Evolutionary conservation across 257 asterid genomes (phyloP).

Genomic region (Nicotiana sylvestris): DNA sequence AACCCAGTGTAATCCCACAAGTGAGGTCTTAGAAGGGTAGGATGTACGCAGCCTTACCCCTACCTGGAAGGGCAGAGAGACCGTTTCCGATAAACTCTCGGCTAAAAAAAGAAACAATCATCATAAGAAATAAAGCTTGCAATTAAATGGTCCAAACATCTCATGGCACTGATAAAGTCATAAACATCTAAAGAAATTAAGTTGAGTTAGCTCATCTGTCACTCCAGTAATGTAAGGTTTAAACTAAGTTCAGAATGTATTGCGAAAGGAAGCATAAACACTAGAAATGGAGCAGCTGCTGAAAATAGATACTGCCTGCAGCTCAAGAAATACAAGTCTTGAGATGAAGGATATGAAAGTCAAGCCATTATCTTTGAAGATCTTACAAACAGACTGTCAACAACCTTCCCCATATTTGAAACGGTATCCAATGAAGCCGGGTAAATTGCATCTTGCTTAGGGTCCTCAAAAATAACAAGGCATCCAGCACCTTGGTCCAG

Average conservation of each 20-base stretch:
- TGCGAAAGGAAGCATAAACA: slow-evolving; percentile 9
- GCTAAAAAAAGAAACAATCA: neutral
- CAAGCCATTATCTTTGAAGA: slow-evolving; percentile 36
- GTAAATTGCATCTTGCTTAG: slow-evolving; percentile 40
- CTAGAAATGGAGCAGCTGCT: neutral
- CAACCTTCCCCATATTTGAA: slow-evolving; percentile 46
- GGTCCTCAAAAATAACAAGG: slow-evolving; percentile 43
- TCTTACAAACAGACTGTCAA: slow-evolving; percentile 37
- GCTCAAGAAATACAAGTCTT: slow-evolving; percentile 1
- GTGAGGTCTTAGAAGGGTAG: too few relatives aligned
- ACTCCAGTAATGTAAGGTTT: neutral
- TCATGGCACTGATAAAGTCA: neutral
- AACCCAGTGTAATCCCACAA: too few relatives aligned
- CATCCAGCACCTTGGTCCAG: slow-evolving; percentile 50
- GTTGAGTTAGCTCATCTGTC: neutral
- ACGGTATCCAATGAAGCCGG: slow-evolving; percentile 37
- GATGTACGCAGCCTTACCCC: too few relatives aligned
- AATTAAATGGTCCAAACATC: neutral
- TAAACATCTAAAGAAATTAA: neutral
- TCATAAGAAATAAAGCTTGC: neutral
- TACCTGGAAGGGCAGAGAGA: too few relatives aligned
- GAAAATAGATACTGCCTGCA: neutral
- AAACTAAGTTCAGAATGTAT: slow-evolving; percentile 1
- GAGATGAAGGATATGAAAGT: neutral
- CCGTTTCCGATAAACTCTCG: too few relatives aligned